Evolutionary conservation across 495 filamentous ascomycete genomes (phyloP), one percentile per base, ranked within the genome.

Genomic region (Trypethelium eluteriae): DNA sequence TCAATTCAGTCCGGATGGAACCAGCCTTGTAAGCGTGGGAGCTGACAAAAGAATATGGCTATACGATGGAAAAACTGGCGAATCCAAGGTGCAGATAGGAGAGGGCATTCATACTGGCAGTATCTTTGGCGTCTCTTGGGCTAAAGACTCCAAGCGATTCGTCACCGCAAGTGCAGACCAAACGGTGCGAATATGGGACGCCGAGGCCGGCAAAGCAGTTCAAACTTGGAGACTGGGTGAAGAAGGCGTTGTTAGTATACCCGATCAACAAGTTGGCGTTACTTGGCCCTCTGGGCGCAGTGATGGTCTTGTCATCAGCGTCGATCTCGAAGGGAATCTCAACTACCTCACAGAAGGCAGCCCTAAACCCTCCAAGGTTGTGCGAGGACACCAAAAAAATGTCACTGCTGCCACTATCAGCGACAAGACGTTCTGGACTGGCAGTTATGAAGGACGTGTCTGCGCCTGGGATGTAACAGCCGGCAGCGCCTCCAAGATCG

Each of bases 21-120:
- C 80, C 39, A 82, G 80, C 18, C 79, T 98, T 62, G 91, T 93
- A 53, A 96, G 89, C 69, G 93, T 97, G 49, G 93, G 94, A 44
- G 89, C 88, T 18, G 94, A 98, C 75, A 82, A 87, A 56, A 85
- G 86, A 75, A 96, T 98, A 64, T 94, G 92, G 81, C 79, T 98
- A 2, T 98, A 96, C 74, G 93, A 96, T 71, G 94, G 95, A 49
- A 96, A 94, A 80, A 93, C 91, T 1, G 94, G 94, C 2, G 93
- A 96, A 71, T 80, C 86, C 7, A 89, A 85, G 65, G 83, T 77
- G 62, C 82, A 90, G 67, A 85, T 98, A 69, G 89, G 90, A 25
- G 89, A 92, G 68, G 90, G 87, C 6, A 86, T 85, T 63, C 94
- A 98, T 74, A 93, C 87, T 10, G 94, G 94, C 5, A 96, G 92